Evolutionary conservation across 2,329 filamentous ascomycete species (phyloP).

Genomic region (Verticillium klebahnii): DNA sequence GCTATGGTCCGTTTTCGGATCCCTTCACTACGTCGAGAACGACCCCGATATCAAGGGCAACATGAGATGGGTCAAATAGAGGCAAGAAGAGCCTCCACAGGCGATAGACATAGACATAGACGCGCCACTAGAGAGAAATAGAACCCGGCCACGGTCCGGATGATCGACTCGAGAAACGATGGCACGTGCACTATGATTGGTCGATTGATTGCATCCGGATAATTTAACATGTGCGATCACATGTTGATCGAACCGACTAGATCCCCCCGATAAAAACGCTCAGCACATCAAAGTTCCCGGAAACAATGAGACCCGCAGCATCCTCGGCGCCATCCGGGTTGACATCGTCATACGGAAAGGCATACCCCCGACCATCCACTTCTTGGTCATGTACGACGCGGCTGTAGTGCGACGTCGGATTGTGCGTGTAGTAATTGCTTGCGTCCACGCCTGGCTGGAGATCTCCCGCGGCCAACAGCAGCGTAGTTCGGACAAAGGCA

Average conservation of each 20-base stretch:
- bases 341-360: conserved; percentile 67
- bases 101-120: neutral
- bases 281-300: conserved; percentile 17
- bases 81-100: neutral
- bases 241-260: neutral
- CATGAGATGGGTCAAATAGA: conserved; percentile 26
- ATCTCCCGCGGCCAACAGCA: conserved; percentile 40
- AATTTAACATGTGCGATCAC: neutral
- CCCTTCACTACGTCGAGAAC: conserved; percentile 42
- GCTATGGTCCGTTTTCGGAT: conserved; percentile 40
- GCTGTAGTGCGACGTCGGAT: conserved; percentile 51
- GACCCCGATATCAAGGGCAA: conserved; percentile 29
- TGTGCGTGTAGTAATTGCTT: conserved; percentile 37
- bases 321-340: conserved; percentile 51
- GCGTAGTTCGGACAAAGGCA: conserved; percentile 43
- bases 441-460: conserved; percentile 34
- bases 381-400: conserved; percentile 57
- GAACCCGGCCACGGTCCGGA: neutral
- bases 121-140: neutral
- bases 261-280: conserved; percentile 22
- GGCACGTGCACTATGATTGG: neutral
- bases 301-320: conserved; percentile 32
- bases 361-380: conserved; percentile 56
- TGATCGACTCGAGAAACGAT: neutral
- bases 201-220: too few species aligned